These are phyloP conservation scores for Ganoderma sinense DNA, from an alignment of 1,284 basidiomycete species.

Conservation along the genomic window DNA sequence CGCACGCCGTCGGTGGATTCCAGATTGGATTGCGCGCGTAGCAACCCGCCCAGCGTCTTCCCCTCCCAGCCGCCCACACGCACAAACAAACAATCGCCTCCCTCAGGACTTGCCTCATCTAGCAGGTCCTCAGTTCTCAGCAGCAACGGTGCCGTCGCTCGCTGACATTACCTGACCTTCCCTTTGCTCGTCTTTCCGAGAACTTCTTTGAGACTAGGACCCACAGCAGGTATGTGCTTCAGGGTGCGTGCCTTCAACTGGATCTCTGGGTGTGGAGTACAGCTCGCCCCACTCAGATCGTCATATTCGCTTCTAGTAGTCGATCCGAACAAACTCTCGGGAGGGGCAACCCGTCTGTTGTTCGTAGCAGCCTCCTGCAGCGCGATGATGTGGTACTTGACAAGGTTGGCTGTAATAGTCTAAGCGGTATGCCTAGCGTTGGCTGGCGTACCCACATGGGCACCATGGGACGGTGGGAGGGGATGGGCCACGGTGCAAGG, in stretches of 20 bases:
- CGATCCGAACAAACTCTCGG: too few species aligned
- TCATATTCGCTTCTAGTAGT: too few species aligned
- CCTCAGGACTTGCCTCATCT: not conserved
- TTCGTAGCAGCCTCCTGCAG: not conserved
- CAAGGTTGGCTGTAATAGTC: not conserved
- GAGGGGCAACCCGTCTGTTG: too few species aligned
- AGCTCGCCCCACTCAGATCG: too few species aligned
- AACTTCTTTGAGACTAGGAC: not conserved
- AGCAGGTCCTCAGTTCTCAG: too few species aligned
- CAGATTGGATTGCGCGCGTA: constrained; percentile 1
- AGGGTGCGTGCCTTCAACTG: too few species aligned
- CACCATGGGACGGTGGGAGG: not conserved
- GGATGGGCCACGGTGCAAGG: not conserved
- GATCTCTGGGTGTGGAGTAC: not conserved
- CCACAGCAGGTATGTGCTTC: not conserved
- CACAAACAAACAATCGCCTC: constrained; percentile 5
- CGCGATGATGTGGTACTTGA: not conserved
- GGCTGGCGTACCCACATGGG: not conserved
- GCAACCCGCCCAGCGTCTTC: not conserved
- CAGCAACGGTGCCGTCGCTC: too few species aligned
- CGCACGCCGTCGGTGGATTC: not conserved
- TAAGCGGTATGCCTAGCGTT: not conserved
- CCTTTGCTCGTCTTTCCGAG: not conserved
- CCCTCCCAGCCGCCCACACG: constrained; percentile 4
- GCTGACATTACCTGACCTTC: not conserved